Base-by-base conservation (phyloP, 495 filamentous ascomycete species). In the Penicillium herquei region DNA sequence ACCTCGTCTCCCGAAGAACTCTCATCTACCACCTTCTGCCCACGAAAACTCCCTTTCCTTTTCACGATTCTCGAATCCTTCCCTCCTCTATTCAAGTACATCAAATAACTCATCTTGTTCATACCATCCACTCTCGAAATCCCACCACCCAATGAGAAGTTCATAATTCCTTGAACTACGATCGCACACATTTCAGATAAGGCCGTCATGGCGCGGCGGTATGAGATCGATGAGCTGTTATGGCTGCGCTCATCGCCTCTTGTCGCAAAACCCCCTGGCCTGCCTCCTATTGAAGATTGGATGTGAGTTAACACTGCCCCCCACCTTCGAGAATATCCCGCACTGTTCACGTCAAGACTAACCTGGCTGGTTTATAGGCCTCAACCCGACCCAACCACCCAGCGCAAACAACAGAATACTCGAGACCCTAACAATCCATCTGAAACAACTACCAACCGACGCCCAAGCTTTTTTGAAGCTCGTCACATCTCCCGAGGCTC, bases 271-370 rank as follows among this genome's bases (percentile, higher is more conserved):
- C 94, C 94, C 34, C 70, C 84, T 45, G 79, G 78, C 48, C 81
- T 99, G 40, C 94, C 94, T 26, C 87, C 92, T 21, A 84, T 89
- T 54, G 92, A 96, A 77, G 92, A 98, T 80, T 99, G 94, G 94
- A 96, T 98, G 91, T 63, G 71, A 47, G 52, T 56, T 53, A 46
- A 46, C 47, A 26, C 16, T 14, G 31, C 14, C n/a, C 32, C 31
- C 31, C 16, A 54, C 35, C 13, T 32, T 43, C 13, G 21, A n/a
- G 26, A 26, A 13, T 14, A 37, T 52, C 47, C 62, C 56, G 52
- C 57, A 64, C 51, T 31, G 51, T 54, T 56, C 49, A 58, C 17
- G 13, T 56, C 52, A 48, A 65, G 63, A 62, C 69, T 76, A 57
- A 72, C 51, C 55, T 34, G 37, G 39, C 32, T 46, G 43, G 55